These are phyloP conservation scores for Daedaleopsis nitida DNA, from an alignment of 768 basidiomycete genomes.

Conservation along the genomic window DNA sequence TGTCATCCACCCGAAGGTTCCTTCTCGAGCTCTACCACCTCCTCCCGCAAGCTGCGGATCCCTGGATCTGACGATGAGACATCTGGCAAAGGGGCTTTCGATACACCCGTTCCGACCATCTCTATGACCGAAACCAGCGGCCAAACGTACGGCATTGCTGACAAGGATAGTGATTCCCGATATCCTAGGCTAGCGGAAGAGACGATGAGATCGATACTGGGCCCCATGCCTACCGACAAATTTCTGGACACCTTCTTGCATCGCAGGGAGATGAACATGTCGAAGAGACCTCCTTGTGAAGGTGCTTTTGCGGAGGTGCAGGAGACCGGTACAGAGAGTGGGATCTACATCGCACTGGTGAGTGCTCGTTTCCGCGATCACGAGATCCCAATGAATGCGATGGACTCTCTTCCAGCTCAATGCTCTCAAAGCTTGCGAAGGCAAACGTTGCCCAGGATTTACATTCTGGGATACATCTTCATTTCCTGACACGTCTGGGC, in stretches of 20 bases:
- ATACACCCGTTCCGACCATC: background rate
- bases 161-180: background rate
- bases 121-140: background rate
- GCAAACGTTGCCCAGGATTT: slow-evolving; percentile 10
- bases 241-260: background rate
- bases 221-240: background rate
- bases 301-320: background rate
- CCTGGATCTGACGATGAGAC: background rate
- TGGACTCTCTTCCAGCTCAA: background rate
- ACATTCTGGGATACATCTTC: background rate
- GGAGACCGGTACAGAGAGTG: background rate
- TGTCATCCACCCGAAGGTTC: no score
- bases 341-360: slow-evolving; percentile 2
- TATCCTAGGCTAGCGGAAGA: background rate
- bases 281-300: no score
- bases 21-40: background rate
- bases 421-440: background rate
- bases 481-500: background rate
- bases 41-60: background rate
- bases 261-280: background rate
- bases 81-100: background rate
- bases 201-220: background rate
- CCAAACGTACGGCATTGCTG: background rate
- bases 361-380: background rate
- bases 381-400: no score